A percentile compares a stretch with the other conserved stretches of the same genome.
Evolutionary conservation across 352 stramenopile genomes (phyloP).

Genomic region (Globisporangium cederbergense): DNA sequence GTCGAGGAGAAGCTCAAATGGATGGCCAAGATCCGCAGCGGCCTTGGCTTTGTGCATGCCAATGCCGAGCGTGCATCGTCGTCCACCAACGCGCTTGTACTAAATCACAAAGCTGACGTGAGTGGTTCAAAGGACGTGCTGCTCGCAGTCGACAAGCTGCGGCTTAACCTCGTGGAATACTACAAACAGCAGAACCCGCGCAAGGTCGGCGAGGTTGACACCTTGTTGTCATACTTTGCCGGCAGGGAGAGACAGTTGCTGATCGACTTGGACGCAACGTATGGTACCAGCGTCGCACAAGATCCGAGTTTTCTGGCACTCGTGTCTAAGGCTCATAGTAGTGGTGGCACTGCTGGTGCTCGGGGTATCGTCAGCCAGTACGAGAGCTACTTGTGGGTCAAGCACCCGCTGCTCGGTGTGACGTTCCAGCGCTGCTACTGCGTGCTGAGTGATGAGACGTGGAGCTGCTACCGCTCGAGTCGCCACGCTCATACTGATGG

Average conservation of each 20-base stretch:
- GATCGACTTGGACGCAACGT: slow-evolving; percentile 54
- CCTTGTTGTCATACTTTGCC: slow-evolving; percentile 55
- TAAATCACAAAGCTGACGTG: neutral
- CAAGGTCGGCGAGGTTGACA: slow-evolving; percentile 82
- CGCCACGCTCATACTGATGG: slow-evolving; percentile 13
- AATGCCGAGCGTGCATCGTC: slow-evolving; percentile 2
- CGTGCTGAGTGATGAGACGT: slow-evolving; percentile 23
- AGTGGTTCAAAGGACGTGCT: neutral
- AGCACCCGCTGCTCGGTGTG: slow-evolving; percentile 31
- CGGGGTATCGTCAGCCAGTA: slow-evolving; percentile 2
- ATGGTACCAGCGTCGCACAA: slow-evolving; percentile 37
- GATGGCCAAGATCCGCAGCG: slow-evolving; percentile 52
- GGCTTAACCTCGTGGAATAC: slow-evolving; percentile 72
- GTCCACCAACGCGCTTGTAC: neutral
- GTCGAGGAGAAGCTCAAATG: slow-evolving; percentile 49
- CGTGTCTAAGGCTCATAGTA: slow-evolving; percentile 10
- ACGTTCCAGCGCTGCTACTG: slow-evolving; percentile 37
- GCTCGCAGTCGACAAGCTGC: slow-evolving; percentile 19
- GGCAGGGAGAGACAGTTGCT: slow-evolving; percentile 60
- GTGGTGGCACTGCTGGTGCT: neutral
- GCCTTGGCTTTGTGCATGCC: slow-evolving; percentile 27
- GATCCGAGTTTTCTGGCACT: slow-evolving; percentile 31
- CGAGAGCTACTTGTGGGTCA: slow-evolving; percentile 39
- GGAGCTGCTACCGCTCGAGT: slow-evolving; percentile 36
- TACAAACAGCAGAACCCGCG: slow-evolving; percentile 90